phyloP scores from a whole-genome alignment of 345 rosid genomes.

The Eucalyptus polybractea region DNA sequence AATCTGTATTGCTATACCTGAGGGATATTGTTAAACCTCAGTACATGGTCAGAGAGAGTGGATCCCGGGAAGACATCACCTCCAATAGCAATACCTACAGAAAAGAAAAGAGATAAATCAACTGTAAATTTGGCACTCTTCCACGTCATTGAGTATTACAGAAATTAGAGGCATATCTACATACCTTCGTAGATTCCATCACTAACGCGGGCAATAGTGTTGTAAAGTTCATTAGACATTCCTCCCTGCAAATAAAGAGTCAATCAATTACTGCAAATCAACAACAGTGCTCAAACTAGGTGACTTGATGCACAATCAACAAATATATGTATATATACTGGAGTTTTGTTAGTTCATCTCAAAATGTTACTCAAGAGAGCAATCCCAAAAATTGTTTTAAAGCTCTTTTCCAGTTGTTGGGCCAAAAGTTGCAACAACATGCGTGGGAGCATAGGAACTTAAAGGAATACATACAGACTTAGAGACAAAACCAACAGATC shows the following conservation, averaged over 20 bases:
- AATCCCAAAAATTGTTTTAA: background rate
- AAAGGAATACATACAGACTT: slow-evolving; percentile 66
- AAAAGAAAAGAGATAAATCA: slow-evolving; percentile 2
- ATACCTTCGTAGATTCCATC: slow-evolving; percentile 95
- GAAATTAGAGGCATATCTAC: background rate
- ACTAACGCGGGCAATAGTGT: slow-evolving; percentile 80
- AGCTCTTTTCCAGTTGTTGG: background rate
- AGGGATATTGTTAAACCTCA: slow-evolving; percentile 93
- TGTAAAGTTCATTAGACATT: slow-evolving; percentile 97
- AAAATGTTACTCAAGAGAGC: background rate
- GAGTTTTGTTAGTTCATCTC: background rate
- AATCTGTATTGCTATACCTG: slow-evolving; percentile 33
- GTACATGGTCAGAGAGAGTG: slow-evolving; percentile 82
- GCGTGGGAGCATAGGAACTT: background rate
- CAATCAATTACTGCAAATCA: background rate
- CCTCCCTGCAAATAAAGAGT: slow-evolving; percentile 57
- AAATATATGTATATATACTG: background rate
- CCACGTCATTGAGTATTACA: background rate
- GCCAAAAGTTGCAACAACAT: background rate
- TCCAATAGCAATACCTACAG: slow-evolving; percentile 86
- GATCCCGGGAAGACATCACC: slow-evolving; percentile 99
- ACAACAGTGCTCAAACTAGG: background rate
- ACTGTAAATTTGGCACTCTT: background rate
- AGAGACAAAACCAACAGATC: slow-evolving; percentile 96
- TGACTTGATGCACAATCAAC: background rate